Evolutionary conservation across 306 rosid genomes (phyloP), one percentile per base, ranked within the genome.

Genomic region (Alnus glutinosa): DNA sequence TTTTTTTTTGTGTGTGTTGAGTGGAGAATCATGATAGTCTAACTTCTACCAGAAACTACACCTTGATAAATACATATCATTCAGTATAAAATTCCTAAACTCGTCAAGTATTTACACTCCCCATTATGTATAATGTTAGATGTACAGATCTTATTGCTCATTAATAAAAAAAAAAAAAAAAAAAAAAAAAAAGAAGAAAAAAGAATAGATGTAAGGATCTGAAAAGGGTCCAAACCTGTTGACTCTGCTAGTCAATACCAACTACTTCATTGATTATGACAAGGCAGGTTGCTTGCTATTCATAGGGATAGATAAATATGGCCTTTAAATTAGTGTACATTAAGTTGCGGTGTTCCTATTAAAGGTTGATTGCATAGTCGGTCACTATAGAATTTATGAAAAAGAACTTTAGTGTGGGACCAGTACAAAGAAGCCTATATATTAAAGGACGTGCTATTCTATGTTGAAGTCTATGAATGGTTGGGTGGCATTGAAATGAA

Each of bases 381-480:
- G 28, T 59, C 13, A 59, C 66, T 59, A 59, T 28, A 10, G 66
- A 59, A 30, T 16, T 59, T 19, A 7, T 11, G 37, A 59, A 59
- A 7, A 59, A 1, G n/a, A 59, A 11, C 37, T 28, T 13, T 2
- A 1, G 15, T 28, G 15, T 59, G 32, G 32, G 39, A 28, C 15
- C 15, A 59, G 34, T 59, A 2, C 16, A 32, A 59, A 10, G 36
- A 12, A 59, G 66, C 34, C 6, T 42, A 59, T 28, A 30, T 10
- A 28, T 59, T 23, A 23, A 59, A 59, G 34, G 39, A 28, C 39
- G 16, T 59, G 32, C 66, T 30, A 59, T 59, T 59, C 66, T 28
- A 30, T 59, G 66, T 59, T 59, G 37, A 59, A 59, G 66, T 28
- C 19, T 59, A 59, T 59, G 66, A 59, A 59, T 28, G 37, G 66